These are phyloP conservation scores for Pulveroboletus sp. DNA, from an alignment of 768 basidiomycete species.

Conservation along the genomic window DNA sequence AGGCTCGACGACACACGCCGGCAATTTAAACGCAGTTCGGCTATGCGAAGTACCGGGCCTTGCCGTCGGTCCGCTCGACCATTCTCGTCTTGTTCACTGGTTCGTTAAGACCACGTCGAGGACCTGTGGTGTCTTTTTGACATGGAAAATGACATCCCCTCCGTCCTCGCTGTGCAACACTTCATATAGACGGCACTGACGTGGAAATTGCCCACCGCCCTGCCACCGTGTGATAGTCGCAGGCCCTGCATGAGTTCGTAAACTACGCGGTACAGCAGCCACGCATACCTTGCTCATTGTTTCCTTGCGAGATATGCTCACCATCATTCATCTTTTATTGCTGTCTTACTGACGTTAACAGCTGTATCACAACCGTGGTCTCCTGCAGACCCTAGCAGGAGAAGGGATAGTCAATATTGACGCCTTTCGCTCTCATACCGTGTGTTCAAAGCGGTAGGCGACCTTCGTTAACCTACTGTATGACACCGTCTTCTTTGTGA, in stretches of 20 bases:
- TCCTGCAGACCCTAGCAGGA: conserved; percentile 5
- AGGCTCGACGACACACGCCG: too few species aligned
- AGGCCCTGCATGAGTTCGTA: conserved; percentile 5
- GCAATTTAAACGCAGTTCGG: background rate
- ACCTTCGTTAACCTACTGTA: background rate
- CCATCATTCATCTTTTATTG: conserved; percentile 1
- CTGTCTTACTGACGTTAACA: conserved; percentile 14
- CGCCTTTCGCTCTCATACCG: conserved; percentile 12
- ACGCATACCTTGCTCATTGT: too few species aligned
- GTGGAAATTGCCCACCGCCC: background rate
- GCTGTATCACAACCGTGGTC: conserved; percentile 12
- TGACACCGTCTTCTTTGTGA: conserved; percentile 1
- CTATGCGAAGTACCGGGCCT: too few species aligned
- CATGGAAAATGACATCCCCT: too few species aligned
- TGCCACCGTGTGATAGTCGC: background rate
- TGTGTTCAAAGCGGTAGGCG: conserved; percentile 8
- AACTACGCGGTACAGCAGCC: background rate
- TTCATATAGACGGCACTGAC: background rate
- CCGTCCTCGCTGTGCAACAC: too few species aligned
- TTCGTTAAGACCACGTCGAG: too few species aligned
- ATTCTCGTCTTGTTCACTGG: too few species aligned
- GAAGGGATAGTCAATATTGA: conserved; percentile 18
- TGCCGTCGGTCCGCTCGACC: too few species aligned
- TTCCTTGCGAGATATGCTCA: background rate
- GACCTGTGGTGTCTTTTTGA: too few species aligned